Base-by-base conservation (phyloP, 164 flowering plant genomes). In the Macadamia tetraphylla region DNA sequence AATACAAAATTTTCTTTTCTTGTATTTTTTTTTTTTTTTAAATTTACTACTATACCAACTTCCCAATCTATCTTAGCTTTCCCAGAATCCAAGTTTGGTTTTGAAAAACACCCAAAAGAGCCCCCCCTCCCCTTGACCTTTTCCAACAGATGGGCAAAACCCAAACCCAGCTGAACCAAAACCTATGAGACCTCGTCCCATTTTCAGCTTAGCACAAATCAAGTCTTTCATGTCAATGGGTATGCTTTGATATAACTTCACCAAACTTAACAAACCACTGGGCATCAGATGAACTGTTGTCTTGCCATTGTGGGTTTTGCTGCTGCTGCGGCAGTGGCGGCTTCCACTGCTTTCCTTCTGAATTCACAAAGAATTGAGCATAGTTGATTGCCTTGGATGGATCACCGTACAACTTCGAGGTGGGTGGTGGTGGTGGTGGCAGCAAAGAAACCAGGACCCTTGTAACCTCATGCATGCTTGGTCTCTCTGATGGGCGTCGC, bases 401-500 rank as follows among this genome's bases (percentile, higher is more conserved):
- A 58, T 71, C 65, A 0, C 57, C 18, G 58, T 76, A 46, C 29
- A 73, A 67, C 71, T 87, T 86, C 10, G 75, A n/a, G 1, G 75
- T n/a, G 1, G 79, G 79, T 42, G 84, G 80, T 14, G 79, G 79
- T 42, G 84, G 80, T 14, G 86, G 18, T 0, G 97, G 92, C 32
- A 86, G 82, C 62, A 94, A 71, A 4, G 97, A 91, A 23, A 81
- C 71, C 53, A 94, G 71, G 23, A 94, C 87, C 59, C 89, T 71
- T 1, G 89, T 69, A 48, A 94, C 97, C 65, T 88, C 93, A 11
- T 88, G 95, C 98, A 94, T 94, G 15, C 82, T 88, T 31, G 98
- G 97, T 56, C 98, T 72, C 64, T 90, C 98, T 0, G 83, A 84
- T 0, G 95, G 94, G 53, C 80, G 67, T 8, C 74, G 77, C 77